These are phyloP conservation scores for Fusarium piperis DNA, from an alignment of 2,329 filamentous ascomycete species.

Conservation along the genomic window DNA sequence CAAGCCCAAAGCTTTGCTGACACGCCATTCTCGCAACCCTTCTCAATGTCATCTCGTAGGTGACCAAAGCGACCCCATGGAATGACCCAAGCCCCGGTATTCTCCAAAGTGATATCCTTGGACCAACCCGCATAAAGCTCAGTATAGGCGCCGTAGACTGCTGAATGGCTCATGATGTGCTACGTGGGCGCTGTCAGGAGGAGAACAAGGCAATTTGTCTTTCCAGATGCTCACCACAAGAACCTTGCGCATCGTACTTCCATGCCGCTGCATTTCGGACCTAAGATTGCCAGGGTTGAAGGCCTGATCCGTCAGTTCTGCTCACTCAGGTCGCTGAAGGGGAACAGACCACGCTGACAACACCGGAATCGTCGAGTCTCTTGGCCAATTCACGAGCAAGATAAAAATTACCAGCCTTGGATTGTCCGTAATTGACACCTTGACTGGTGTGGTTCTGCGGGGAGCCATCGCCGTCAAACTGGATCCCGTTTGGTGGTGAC, in stretches of 20 bases:
- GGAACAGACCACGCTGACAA: not conserved
- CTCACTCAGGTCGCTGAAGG: not conserved
- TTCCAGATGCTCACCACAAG: not conserved
- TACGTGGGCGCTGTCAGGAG: not conserved
- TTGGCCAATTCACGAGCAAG: not conserved
- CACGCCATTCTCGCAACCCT: not conserved
- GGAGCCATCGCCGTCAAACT: not conserved
- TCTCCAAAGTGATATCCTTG: not conserved
- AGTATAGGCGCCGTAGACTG: not conserved
- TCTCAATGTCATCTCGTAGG: not conserved
- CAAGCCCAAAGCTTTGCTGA: not conserved
- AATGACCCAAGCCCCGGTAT: not conserved
- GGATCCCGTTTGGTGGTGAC: not conserved
- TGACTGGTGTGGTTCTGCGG: not conserved
- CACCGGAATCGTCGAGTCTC: not conserved
- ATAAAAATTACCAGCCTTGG: not conserved
- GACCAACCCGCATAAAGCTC: not conserved
- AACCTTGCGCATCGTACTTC: not conserved
- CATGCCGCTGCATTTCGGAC: not conserved
- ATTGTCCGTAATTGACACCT: not conserved
- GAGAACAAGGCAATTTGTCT: too few relatives aligned
- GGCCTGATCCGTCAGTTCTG: not conserved
- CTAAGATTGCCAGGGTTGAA: not conserved
- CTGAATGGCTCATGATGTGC: not conserved
- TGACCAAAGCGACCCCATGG: not conserved